phyloP scores from a whole-genome alignment of 2,329 filamentous ascomycete genomes.

The Penicillium sp. region DNA sequence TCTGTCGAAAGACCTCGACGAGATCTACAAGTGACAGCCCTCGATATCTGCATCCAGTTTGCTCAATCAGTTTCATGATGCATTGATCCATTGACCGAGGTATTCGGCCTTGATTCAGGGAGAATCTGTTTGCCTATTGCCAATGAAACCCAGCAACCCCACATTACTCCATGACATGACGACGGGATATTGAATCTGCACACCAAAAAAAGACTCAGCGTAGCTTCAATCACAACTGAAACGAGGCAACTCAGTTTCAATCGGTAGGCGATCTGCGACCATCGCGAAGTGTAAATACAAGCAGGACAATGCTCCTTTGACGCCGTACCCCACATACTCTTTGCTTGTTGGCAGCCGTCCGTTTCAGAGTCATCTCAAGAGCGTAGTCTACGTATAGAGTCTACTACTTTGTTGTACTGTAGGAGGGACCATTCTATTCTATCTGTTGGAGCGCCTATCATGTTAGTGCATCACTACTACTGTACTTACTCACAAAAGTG shows the following conservation, averaged over 20 bases:
- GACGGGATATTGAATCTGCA: background rate
- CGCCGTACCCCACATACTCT: background rate
- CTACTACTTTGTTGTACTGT: background rate
- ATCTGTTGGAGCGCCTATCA: no score
- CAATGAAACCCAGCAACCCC: background rate
- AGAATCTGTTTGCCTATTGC: slow-evolving; percentile 4
- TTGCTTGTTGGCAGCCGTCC: background rate
- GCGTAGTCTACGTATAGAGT: background rate
- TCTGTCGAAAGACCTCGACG: no score
- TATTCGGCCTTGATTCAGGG: no score
- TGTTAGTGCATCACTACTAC: no score
- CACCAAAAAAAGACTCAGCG: background rate
- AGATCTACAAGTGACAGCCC: no score
- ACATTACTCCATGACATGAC: background rate
- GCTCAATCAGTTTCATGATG: no score
- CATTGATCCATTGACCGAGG: background rate
- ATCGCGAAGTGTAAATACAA: background rate
- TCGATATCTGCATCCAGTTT: no score
- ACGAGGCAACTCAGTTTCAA: background rate
- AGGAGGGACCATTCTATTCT: no score
- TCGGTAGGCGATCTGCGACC: background rate
- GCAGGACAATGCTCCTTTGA: background rate
- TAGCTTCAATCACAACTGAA: background rate
- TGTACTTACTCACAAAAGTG: no score
- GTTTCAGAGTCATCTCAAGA: background rate